A percentile compares a stretch with the other conserved stretches of the same genome.
Conservation (phyloP, 2,329 filamentous ascomycete species). For the Aspergillus sp. region DNA sequence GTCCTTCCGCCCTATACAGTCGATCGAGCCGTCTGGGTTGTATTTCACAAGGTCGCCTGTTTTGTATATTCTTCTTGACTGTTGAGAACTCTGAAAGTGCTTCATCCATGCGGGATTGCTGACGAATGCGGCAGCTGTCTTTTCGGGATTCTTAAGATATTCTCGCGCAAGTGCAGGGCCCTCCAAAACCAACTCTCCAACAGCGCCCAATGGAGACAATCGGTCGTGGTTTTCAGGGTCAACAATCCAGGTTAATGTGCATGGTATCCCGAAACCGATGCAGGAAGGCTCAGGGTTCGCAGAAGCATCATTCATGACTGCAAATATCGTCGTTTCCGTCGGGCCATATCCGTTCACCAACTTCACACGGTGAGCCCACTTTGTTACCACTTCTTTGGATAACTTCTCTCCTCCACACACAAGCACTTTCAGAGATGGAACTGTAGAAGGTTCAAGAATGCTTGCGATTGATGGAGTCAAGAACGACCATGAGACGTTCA, state of each 20-base stretch:
- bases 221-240: constrained; percentile 29
- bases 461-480: constrained; percentile 47
- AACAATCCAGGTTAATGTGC: constrained; percentile 32
- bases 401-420: constrained; percentile 58
- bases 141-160: constrained; percentile 37
- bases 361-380: constrained; percentile 57
- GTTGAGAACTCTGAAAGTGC: constrained; percentile 6
- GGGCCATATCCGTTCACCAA: constrained; percentile 42
- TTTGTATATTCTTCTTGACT: constrained; percentile 24
- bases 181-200: constrained; percentile 36
- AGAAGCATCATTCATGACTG: constrained; percentile 29
- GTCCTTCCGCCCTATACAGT: constrained; percentile 55
- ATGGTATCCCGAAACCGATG: constrained; percentile 22
- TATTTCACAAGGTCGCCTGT: constrained; percentile 26
- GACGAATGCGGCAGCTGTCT: constrained; percentile 31
- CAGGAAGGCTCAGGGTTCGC: constrained; percentile 18
- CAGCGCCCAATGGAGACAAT: constrained; percentile 37
- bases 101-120: constrained; percentile 24
- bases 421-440: constrained; percentile 43
- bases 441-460: constrained; percentile 40
- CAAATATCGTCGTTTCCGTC: constrained; percentile 35
- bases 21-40: constrained; percentile 20
- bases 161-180: constrained; percentile 39
- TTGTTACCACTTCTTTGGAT: constrained; percentile 67
- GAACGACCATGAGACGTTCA: constrained; percentile 50